A percentile compares a stretch with the other conserved stretches of the same genome.
Evolutionary conservation across 768 basidiomycete species (phyloP).

Genomic region (Suillus alpinus): DNA sequence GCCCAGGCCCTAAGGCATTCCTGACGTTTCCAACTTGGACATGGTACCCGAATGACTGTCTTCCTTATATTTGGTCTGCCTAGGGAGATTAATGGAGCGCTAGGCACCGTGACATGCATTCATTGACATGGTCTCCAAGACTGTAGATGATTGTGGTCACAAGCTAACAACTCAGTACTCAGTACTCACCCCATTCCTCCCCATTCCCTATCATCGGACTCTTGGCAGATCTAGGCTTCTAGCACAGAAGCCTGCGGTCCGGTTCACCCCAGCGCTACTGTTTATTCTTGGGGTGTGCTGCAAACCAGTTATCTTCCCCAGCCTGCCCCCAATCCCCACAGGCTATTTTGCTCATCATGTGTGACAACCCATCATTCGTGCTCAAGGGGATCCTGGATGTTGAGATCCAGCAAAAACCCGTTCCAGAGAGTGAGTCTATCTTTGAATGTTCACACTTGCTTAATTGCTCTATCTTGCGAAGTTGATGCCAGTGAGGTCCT

Average conservation of each 20-base stretch:
- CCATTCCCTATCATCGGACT: background rate
- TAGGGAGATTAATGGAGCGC: too few relatives aligned
- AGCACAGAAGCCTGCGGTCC: background rate
- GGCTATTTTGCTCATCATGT: conserved; percentile 40
- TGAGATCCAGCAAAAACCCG: conserved; percentile 68
- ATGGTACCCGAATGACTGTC: too few relatives aligned
- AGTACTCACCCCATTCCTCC: background rate
- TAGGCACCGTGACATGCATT: too few relatives aligned
- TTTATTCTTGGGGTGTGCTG: background rate
- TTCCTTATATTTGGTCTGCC: too few relatives aligned
- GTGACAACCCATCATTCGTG: conserved; percentile 78
- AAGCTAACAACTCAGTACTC: background rate
- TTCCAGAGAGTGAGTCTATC: conserved; percentile 59
- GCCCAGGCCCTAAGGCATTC: too few relatives aligned
- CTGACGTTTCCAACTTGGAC: too few relatives aligned
- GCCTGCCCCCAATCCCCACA: conserved; percentile 1
- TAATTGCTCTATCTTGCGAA: conserved; percentile 24
- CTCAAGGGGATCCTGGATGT: conserved; percentile 66
- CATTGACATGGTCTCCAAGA: too few relatives aligned
- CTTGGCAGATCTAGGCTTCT: background rate
- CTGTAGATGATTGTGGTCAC: too few relatives aligned
- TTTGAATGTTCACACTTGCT: conserved; percentile 1
- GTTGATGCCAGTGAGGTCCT: conserved; percentile 79
- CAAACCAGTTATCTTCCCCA: background rate
- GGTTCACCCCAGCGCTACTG: background rate